Conservation (phyloP, 2,329 filamentous ascomycete species). For the Teratosphaeria viscida region DNA sequence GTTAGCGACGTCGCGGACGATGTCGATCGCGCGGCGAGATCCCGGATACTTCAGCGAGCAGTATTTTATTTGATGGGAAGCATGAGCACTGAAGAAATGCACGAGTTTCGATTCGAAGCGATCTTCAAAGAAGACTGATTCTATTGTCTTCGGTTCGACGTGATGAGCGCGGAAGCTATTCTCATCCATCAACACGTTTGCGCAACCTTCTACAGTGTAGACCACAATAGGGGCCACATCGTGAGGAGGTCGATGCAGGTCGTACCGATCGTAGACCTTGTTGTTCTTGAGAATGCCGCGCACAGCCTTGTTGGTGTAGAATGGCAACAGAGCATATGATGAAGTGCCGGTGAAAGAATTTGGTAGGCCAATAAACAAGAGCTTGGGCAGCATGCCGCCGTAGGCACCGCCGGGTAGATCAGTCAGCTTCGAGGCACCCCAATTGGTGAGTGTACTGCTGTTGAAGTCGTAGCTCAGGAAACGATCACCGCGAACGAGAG, state of each 20-base stretch:
- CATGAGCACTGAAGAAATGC: slow-evolving; percentile 35
- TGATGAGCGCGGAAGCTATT: slow-evolving; percentile 39
- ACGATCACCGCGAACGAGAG: slow-evolving; percentile 36
- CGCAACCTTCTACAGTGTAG: slow-evolving; percentile 41
- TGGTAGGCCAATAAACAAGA: slow-evolving; percentile 39
- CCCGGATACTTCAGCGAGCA: slow-evolving; percentile 39
- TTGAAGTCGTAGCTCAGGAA: slow-evolving; percentile 41
- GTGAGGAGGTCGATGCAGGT: slow-evolving; percentile 32
- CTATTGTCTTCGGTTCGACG: slow-evolving; percentile 31
- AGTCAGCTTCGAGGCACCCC: slow-evolving; percentile 39
- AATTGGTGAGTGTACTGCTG: slow-evolving; percentile 39
- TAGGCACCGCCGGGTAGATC: slow-evolving; percentile 31
- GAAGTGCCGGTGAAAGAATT: slow-evolving; percentile 40
- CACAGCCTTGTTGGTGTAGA: slow-evolving; percentile 42
- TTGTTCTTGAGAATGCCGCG: slow-evolving; percentile 39
- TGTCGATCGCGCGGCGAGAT: slow-evolving; percentile 37
- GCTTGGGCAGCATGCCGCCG: slow-evolving; percentile 33
- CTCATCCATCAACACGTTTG: slow-evolving; percentile 39
- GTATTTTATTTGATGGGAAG: slow-evolving; percentile 35
- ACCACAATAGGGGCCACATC: slow-evolving; percentile 36
- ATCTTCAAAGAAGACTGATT: slow-evolving; percentile 38
- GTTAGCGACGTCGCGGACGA: slow-evolving; percentile 58
- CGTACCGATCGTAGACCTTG: slow-evolving; percentile 36
- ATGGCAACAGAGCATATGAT: slow-evolving; percentile 38
- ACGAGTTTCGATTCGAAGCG: slow-evolving; percentile 34